Evolutionary conservation across 2,329 filamentous ascomycete species (phyloP), one percentile per base, ranked within the genome.

Genomic region (Lasiodiplodia sp.): DNA sequence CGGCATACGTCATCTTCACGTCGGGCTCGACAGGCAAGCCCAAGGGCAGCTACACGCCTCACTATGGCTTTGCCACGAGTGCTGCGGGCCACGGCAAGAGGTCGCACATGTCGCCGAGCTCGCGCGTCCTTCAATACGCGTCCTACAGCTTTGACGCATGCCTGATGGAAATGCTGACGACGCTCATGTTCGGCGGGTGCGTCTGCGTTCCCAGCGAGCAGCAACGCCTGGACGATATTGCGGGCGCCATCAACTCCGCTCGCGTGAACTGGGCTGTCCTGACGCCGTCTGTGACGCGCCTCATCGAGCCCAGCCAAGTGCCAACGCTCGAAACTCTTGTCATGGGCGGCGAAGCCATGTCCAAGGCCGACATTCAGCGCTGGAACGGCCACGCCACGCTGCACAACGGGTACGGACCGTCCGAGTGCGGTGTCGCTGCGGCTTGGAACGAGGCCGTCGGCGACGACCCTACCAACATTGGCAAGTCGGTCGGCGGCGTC

Each of bases 21-120:
- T 98, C 95, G 40, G 96, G 96, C 51, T 98, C 95, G 0, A 99
- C 96, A 8, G 96, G 96, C 71, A 98, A 98, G 87, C 96, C 96
- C 73, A 99, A 99, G 89, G 96, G 96, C 6, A 58, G 56, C n/a
- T 58, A 44, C 56, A 58, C 56, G 34, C 56, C 56, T 25, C 56
- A 58, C 88, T 1, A 86, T 89, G 14, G 86, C 89, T 21, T 87
- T 91, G 69, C 86, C 86, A 8, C 90, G 92, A 72, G 80, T 80
- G 0, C 84, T 87, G 37, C 37, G 21, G 56, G 38, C 10, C 38
- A 60, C 14, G 56, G 56, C 11, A 60, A 72, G 56, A 58, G 56
- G 37, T 47, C 56, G 37, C 37, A 60, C 56, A 71, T 79, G 53
- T 71, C 72, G 4, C 72, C 71, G 2, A 73, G 71, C 2, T 73